These are phyloP conservation scores for Rhynchospora breviuscula DNA, from an alignment of 176 grass and related monocot species.

Conservation along the genomic window DNA sequence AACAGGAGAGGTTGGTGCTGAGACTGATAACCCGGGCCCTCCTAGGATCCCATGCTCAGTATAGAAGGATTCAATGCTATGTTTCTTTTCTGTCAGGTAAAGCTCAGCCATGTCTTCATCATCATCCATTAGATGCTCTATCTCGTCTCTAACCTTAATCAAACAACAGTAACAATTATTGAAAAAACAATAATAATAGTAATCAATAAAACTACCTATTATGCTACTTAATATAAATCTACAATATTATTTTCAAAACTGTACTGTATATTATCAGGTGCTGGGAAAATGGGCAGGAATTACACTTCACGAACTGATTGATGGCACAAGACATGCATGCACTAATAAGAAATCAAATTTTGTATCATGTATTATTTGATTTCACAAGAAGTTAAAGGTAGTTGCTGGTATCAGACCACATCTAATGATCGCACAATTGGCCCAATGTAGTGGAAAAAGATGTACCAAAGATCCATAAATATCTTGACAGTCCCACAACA, in stretches of 20 bases:
- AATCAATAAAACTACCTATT: background rate
- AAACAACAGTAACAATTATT: background rate
- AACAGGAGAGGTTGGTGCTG: constrained; percentile 78
- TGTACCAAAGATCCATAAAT: background rate
- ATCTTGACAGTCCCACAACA: background rate
- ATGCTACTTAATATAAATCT: background rate
- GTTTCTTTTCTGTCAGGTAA: constrained; percentile 88
- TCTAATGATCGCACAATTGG: background rate
- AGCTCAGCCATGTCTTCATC: constrained; percentile 99
- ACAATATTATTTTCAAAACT: background rate
- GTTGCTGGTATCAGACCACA: background rate
- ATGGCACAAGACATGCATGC: background rate
- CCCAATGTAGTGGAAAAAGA: background rate
- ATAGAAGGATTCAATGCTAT: constrained; percentile 68
- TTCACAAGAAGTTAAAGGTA: background rate
- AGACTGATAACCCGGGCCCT: constrained; percentile 48
- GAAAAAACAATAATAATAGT: background rate
- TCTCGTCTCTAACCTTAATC: constrained; percentile 87
- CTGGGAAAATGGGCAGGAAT: background rate
- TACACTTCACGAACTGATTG: background rate
- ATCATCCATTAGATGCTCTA: constrained; percentile 98
- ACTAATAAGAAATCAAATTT: background rate
- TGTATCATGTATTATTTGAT: background rate
- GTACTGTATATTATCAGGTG: background rate
- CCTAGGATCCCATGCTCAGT: constrained; percentile 53